These are phyloP conservation scores for Rhizopus arrhizus DNA, from an alignment of 371 early-diverging fungal genomes.

Conservation along the genomic window DNA sequence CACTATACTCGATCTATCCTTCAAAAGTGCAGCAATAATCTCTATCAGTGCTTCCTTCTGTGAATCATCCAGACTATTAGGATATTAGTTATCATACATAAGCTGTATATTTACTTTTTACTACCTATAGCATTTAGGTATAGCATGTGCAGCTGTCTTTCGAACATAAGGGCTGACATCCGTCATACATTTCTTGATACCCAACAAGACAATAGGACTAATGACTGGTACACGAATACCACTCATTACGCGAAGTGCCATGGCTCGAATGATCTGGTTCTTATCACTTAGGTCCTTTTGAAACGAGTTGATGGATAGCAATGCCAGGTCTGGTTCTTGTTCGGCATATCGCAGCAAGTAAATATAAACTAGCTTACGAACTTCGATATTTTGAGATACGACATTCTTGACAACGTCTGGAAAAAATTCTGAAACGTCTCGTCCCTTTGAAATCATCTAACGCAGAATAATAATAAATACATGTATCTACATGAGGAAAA, in stretches of 20 bases:
- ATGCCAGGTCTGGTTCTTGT: slow-evolving; percentile 86
- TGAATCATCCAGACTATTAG: slow-evolving; percentile 71
- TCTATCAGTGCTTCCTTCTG: slow-evolving; percentile 79
- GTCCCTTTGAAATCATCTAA: slow-evolving; percentile 90
- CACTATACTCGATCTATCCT: slow-evolving; percentile 84
- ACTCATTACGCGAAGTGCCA: slow-evolving; percentile 94
- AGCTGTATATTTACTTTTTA: not conserved
- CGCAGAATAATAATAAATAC: not conserved
- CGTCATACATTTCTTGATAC: slow-evolving; percentile 81
- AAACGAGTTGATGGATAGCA: slow-evolving; percentile 94
- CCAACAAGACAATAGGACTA: slow-evolving; percentile 85
- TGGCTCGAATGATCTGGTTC: slow-evolving; percentile 90
- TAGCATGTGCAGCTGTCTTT: slow-evolving; percentile 90
- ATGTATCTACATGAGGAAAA: too few relatives aligned
- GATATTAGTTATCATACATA: not conserved
- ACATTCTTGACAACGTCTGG: slow-evolving; percentile 97
- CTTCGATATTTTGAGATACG: slow-evolving; percentile 84
- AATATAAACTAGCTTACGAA: slow-evolving; percentile 93
- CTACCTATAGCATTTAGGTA: slow-evolving; percentile 85
- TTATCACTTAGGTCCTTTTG: slow-evolving; percentile 94
- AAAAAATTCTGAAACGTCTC: slow-evolving; percentile 89
- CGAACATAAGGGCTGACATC: slow-evolving; percentile 93
- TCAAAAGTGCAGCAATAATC: slow-evolving; percentile 73
- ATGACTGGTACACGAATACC: slow-evolving; percentile 91
- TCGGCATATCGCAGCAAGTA: slow-evolving; percentile 93